Base-by-base conservation (phyloP, 2,329 filamentous ascomycete species). In the Monosporascus sp. region DNA sequence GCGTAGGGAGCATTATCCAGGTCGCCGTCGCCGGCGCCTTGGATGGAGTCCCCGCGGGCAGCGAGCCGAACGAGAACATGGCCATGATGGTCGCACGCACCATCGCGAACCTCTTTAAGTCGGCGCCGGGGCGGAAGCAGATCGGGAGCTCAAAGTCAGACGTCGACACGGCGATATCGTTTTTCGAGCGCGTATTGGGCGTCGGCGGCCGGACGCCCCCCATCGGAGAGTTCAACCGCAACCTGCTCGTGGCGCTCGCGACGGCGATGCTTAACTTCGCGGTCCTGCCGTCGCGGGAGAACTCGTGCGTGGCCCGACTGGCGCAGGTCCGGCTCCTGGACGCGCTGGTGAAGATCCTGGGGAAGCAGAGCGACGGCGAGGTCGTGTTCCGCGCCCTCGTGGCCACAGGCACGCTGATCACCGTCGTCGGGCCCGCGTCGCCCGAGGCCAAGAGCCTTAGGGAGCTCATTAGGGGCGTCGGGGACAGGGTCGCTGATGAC, bases 201-300 rank as follows among this genome's bases (percentile, higher is more conserved):
- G 72, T 78, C 38, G 66, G 69, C 1, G 74, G 72, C 39, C 75
- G 70, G 3, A 74, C 75, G 2, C 71, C 74, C 27, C 46, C 64
- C 2, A 73, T 82, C n/a, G 79, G 78, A 57, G 60, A 71, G 14
- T 72, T 70, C 49, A 94, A 95, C 67, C 84, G 88, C 50, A 96
- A 96, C 61, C 75, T 97, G 11, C 82, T 88, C 49, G 86, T 96
- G 51, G 93, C 94, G 0, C 76, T 90, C 18, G 85, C 89, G 1
- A 96, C 94, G 0, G 78, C 90, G 0, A 85, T 88, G 54, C 86
- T 97, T 66, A 97, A 99, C 71, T 88, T 89, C 58, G 79, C 90
- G 0, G 90, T 96, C 1, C 78, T 92, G 11, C 79, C 89, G 5
- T 81, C 79, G 8, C 63, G 62, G 22, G 58, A 67, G n/a, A 54